phyloP scores from a whole-genome alignment of 805 yeast species.

The Ogataea ramenticola region DNA sequence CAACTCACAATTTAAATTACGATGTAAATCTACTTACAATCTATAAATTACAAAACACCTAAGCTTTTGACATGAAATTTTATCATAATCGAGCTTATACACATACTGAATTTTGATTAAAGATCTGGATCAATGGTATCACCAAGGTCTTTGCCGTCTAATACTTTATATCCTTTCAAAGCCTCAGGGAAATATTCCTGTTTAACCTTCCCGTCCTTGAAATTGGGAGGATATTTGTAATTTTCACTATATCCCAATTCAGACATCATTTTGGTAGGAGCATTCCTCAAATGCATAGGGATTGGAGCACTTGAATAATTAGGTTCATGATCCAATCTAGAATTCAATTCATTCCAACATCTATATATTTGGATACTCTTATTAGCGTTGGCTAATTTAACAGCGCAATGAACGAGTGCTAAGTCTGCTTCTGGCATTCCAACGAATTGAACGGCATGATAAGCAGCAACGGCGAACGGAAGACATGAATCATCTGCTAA shows the following conservation, averaged over 20 bases:
- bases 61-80: too few relatives aligned
- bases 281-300: slow-evolving; percentile 84
- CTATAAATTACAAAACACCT: too few relatives aligned
- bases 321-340: slow-evolving; percentile 49
- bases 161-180: slow-evolving; percentile 39
- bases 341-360: slow-evolving; percentile 66
- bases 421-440: slow-evolving; percentile 95
- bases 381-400: slow-evolving; percentile 77
- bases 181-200: slow-evolving; percentile 75
- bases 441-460: slow-evolving; percentile 79
- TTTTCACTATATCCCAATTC: slow-evolving; percentile 79
- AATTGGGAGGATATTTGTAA: slow-evolving; percentile 87
- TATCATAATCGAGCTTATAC: too few relatives aligned
- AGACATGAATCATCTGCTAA: slow-evolving; percentile 73
- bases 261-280: slow-evolving; percentile 88
- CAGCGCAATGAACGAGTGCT: slow-evolving; percentile 86
- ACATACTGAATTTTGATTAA: background rate
- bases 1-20: too few relatives aligned
- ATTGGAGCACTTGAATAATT: slow-evolving; percentile 54
- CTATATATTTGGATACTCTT: slow-evolving; percentile 84
- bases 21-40: too few relatives aligned
- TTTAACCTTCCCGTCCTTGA: slow-evolving; percentile 56
- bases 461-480: slow-evolving; percentile 81
- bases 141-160: slow-evolving; percentile 55
- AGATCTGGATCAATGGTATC: slow-evolving; percentile 35